Evolutionary conservation across 208 protist species (phyloP), one percentile per base, ranked within the genome.

Genomic region (Vickermania spadyakhi): DNA sequence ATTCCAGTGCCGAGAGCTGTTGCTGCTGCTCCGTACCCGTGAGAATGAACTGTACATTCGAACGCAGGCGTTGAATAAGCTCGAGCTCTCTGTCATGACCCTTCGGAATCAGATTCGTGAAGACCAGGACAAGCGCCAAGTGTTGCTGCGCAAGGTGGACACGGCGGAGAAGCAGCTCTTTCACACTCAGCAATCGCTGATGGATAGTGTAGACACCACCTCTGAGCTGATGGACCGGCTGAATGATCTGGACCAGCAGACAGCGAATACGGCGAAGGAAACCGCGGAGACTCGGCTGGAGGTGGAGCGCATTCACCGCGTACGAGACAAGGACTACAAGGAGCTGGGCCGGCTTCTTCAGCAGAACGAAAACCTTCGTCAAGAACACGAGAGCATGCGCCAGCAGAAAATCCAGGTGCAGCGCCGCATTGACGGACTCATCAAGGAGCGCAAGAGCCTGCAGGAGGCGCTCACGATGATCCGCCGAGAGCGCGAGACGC

Each of bases 181-280:
- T 57, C 81, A 89, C 67, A 93, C 84, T 1, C 75, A 91, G 64
- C 82, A 93, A 69, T 90, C 86, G 1, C 86, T 96, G 62, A 91
- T 97, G 60, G 93, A 97, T 57, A 86, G 89, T 51, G 75, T 96
- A 0, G 84, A 88, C 57, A 87, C 86, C 25, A 97, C 95, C 36
- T 68, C 85, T 2, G 86, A 88, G 22, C 68, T 97, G n/a, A 83
- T 81, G 56, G 75, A 91, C 36, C 83, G 88, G 11, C 70, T 94
- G 42, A 73, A 84, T 31, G 81, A 89, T 25, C 68, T 87, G 52
- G 72, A 84, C 11, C 65, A 70, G 54, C 70, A 96, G 27, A 84
- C 96, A 41, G 76, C 63, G 18, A 57, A 76, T 0, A 82, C 86
- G 0, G 91, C 96, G 56, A 75, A 81, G 57, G 78, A 91, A 54